These are phyloP conservation scores for Boletus vinaceobasis DNA, from an alignment of 768 basidiomycete genomes.

Conservation along the genomic window DNA sequence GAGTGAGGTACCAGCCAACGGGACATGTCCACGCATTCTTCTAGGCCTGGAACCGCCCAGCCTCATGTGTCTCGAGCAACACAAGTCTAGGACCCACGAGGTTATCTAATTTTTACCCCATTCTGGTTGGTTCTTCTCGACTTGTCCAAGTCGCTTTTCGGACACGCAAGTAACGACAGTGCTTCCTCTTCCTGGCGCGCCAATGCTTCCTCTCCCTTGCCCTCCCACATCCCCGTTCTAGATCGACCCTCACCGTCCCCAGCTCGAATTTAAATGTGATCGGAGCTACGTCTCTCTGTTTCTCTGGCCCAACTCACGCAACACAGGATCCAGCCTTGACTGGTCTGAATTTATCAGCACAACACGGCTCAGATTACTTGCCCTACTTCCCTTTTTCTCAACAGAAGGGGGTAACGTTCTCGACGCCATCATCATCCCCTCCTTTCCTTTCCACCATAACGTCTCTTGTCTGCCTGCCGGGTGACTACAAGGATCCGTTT, in stretches of 20 bases:
- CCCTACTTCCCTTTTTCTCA: not conserved
- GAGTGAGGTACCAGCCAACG: too few species aligned
- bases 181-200: not conserved
- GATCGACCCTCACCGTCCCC: not conserved
- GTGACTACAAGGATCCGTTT: not conserved
- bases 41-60: not conserved
- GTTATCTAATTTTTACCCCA: constrained; percentile 1
- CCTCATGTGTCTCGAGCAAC: not conserved
- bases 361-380: not conserved
- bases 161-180: constrained; percentile 16
- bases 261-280: constrained; percentile 24
- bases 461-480: not conserved
- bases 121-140: constrained; percentile 1
- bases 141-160: not conserved
- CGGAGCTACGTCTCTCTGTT: not conserved
- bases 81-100: not conserved
- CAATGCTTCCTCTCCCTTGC: not conserved
- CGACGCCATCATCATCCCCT: not conserved
- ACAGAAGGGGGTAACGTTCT: not conserved
- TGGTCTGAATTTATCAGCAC: constrained; percentile 20
- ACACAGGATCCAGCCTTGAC: constrained; percentile 11
- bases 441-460: constrained; percentile 2
- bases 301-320: not conserved
- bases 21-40: too few species aligned
- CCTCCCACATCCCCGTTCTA: not conserved